Evolutionary conservation across 108 stramenopile genomes (phyloP).

Genomic region (Nitzschia sp.): DNA sequence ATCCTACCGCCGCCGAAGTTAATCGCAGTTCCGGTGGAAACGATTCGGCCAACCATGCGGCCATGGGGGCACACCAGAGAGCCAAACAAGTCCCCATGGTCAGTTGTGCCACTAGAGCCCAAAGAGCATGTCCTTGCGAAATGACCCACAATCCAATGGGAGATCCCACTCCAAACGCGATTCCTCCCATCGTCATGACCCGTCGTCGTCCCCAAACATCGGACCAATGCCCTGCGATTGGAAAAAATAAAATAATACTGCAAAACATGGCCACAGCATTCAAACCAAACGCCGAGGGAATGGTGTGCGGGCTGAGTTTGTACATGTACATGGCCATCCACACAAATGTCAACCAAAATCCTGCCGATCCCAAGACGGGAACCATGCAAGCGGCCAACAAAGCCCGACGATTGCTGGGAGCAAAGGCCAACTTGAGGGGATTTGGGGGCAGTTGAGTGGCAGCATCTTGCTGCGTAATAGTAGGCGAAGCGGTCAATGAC

Average conservation of each 20-base stretch:
- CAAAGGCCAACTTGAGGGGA: constrained; percentile 64
- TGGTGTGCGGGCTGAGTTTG: constrained; percentile 60
- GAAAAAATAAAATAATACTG: constrained; percentile 33
- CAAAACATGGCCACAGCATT: constrained; percentile 53
- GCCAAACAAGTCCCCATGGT: constrained; percentile 54
- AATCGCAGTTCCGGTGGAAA: constrained; percentile 65
- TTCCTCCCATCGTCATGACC: constrained; percentile 64
- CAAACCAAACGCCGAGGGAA: constrained; percentile 60
- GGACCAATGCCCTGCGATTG: constrained; percentile 56
- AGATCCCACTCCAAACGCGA: constrained; percentile 44
- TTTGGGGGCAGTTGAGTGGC: constrained; percentile 24
- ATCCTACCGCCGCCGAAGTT: constrained; percentile 76
- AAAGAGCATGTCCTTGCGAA: constrained; percentile 10
- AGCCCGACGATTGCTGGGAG: constrained; percentile 46
- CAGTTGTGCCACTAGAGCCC: constrained; percentile 56
- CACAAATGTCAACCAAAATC: constrained; percentile 73
- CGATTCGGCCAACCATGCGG: constrained; percentile 77
- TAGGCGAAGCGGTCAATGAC: not conserved
- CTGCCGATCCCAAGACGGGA: constrained; percentile 62
- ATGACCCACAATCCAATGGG: constrained; percentile 46
- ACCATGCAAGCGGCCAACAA: constrained; percentile 56
- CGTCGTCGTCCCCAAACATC: constrained; percentile 51
- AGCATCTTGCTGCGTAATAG: not conserved
- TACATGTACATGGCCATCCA: constrained; percentile 79
- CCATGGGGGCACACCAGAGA: constrained; percentile 80